phyloP scores from a whole-genome alignment of 2,329 filamentous ascomycete genomes.

The Ilyonectria destructans region DNA sequence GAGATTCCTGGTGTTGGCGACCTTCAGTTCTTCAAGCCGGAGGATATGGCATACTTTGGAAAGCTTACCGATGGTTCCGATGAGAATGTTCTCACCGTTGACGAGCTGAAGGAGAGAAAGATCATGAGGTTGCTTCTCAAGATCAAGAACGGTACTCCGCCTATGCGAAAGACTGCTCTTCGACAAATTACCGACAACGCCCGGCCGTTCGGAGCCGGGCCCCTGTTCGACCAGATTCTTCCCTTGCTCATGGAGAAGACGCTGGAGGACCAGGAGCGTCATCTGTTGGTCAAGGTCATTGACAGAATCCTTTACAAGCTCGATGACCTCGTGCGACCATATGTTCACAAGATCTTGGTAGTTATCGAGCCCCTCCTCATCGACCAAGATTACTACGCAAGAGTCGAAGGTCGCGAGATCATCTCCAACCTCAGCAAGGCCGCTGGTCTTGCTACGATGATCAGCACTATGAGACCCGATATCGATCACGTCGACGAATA shows the following conservation, averaged over 20 bases:
- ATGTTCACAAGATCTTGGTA: conserved; percentile 97
- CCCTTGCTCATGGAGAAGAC: conserved; percentile 98
- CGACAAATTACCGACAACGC: conserved; percentile 98
- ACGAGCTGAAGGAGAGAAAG: conserved; percentile 97
- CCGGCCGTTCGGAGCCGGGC: conserved; percentile 92
- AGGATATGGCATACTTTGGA: conserved; percentile 99
- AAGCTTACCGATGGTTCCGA: conserved; percentile 96
- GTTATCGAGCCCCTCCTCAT: conserved; percentile 99
- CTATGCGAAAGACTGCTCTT: conserved; percentile 98
- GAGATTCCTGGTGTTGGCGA: conserved; percentile 98
- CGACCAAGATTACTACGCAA: conserved; percentile 99
- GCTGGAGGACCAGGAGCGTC: conserved; percentile 96
- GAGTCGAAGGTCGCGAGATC: conserved; percentile 98
- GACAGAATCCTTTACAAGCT: conserved; percentile 99
- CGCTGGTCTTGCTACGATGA: conserved; percentile 97
- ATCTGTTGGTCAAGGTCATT: conserved; percentile 98
- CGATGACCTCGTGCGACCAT: conserved; percentile 95
- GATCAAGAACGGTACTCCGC: conserved; percentile 98
- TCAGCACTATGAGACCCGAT: conserved; percentile 98
- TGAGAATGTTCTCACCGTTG: conserved; percentile 91
- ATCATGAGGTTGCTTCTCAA: conserved; percentile 98
- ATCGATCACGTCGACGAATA: conserved; percentile 99
- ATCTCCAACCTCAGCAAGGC: conserved; percentile 98
- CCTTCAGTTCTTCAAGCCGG: conserved; percentile 97
- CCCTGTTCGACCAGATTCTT: conserved; percentile 97